Conservation (phyloP, 176 grass and related monocot genomes). For the Oryza officinalis region DNA sequence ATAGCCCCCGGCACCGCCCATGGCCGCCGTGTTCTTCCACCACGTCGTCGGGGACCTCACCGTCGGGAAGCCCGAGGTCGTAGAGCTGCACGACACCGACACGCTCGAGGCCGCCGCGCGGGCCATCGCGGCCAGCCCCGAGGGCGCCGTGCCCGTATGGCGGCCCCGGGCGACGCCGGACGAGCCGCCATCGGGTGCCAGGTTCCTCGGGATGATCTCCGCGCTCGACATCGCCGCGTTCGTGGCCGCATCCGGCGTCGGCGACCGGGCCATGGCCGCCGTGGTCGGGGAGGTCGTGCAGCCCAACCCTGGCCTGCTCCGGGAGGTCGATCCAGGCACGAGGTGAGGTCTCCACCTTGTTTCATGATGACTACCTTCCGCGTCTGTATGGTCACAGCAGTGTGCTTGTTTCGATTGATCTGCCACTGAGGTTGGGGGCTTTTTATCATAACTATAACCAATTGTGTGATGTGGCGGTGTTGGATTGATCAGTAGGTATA, state of each 20-base stretch:
- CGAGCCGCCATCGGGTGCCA: slow-evolving; percentile 49
- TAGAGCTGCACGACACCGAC: slow-evolving; percentile 68
- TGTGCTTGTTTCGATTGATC: background rate
- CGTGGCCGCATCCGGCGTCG: slow-evolving; percentile 51
- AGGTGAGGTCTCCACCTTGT: slow-evolving; percentile 45
- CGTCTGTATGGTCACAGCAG: background rate
- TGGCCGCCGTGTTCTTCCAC: slow-evolving; percentile 86
- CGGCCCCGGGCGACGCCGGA: slow-evolving; percentile 34
- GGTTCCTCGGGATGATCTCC: slow-evolving; percentile 83
- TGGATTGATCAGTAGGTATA: background rate
- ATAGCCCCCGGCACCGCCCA: slow-evolving; percentile 46
- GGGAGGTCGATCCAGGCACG: slow-evolving; percentile 92
- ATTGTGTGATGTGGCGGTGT: background rate
- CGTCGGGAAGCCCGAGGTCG: slow-evolving; percentile 70
- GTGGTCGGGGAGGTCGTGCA: slow-evolving; percentile 61
- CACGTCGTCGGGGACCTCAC: slow-evolving; percentile 96
- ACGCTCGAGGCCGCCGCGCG: slow-evolving; percentile 71
- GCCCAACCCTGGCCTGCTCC: slow-evolving; percentile 60
- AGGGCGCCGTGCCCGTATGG: slow-evolving; percentile 75
- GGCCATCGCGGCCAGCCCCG: slow-evolving; percentile 65
- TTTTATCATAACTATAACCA: slow-evolving; percentile 5
- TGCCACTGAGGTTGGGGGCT: background rate
- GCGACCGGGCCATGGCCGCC: slow-evolving; percentile 48
- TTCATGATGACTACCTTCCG: background rate
- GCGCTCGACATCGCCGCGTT: slow-evolving; percentile 82